Base-by-base conservation (phyloP, 768 basidiomycete genomes). In the Boletus rubropictus region DNA sequence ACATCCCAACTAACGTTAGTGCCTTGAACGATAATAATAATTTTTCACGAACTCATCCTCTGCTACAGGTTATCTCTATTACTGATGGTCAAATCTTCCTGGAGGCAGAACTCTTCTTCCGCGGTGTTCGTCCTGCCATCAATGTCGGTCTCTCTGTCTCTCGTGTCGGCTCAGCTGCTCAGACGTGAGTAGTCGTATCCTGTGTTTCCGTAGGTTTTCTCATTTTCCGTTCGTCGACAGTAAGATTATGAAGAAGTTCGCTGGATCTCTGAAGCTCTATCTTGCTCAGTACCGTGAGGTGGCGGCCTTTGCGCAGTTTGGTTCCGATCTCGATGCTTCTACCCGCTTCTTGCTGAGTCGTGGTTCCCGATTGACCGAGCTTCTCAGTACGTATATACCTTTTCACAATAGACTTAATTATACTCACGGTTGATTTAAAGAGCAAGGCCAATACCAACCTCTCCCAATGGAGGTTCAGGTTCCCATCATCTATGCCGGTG, bases 131-230 rank as follows among this genome's bases (percentile, higher is more conserved):
- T 68, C 95, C 96, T 45, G 96, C 96, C 58, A 98, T 98, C 72
- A 98, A 98, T 77, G 96, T 99, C 79, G 96, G 96, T 94, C 91
- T 98, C 53, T 99, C 96, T 50, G 96, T 99, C 58, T 99, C 96
- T 53, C 96, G 96, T 82, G 96, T 99, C 77, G 96, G 96, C 65
- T 98, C 95, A 38, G 95, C 96, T 64, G 96, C 96, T 64, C 96
- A 99, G 77, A 97, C 95, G 94, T 97, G 72, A 68, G 88, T 73
- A 3, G 34, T 34, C 29, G 12, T 5, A 37, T 3, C 1, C 24
- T 14, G 1, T 39, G 15, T 20, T 21, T 24, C 22, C 1, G 2
- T 29, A n/a, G n/a, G 20, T 47, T 25, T 24, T 35, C 29, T 55
- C 5, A 46, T 3, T 6, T 4, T 10, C 36, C 38, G n/a, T 44